Evolutionary conservation across 495 filamentous ascomycete species (phyloP).

Genomic region (Penicillium pulvis): DNA sequence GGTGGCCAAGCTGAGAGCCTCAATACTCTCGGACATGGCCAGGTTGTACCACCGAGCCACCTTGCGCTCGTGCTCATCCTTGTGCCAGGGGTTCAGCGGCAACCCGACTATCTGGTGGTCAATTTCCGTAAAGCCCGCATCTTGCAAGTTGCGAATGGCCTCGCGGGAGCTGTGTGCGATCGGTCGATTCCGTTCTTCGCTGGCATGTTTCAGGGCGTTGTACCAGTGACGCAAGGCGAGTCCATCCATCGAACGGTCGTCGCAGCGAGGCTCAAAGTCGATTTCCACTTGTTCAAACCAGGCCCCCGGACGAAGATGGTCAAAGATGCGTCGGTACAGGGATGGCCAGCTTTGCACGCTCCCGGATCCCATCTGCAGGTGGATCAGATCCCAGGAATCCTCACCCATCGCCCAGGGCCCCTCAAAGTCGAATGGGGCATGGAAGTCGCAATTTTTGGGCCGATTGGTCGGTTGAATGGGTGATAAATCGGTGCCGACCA

Average conservation of each 20-base stretch:
- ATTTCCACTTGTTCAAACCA: constrained; percentile 93
- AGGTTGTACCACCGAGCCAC: constrained; percentile 87
- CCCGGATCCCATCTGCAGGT: constrained; percentile 78
- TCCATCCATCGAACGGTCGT: constrained; percentile 63
- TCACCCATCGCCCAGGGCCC: constrained; percentile 75
- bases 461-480: constrained; percentile 78
- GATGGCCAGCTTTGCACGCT: constrained; percentile 78
- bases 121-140: constrained; percentile 83
- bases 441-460: constrained; percentile 70
- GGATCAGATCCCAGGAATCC: constrained; percentile 83
- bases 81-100: constrained; percentile 79
- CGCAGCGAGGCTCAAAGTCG: constrained; percentile 76
- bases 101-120: constrained; percentile 71
- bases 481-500: constrained; percentile 76
- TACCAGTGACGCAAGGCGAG: constrained; percentile 66
- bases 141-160: constrained; percentile 63
- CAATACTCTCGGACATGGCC: constrained; percentile 69
- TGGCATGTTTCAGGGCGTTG: constrained; percentile 68
- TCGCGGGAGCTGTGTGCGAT: constrained; percentile 63
- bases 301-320: constrained; percentile 81
- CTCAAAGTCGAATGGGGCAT: constrained; percentile 72
- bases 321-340: constrained; percentile 70
- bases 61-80: constrained; percentile 65
- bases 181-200: constrained; percentile 62
- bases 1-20: constrained; percentile 73